These are phyloP conservation scores for Bonnemaisonia californica DNA, from an alignment of 31 red algal genomes.

Conservation along the genomic window DNA sequence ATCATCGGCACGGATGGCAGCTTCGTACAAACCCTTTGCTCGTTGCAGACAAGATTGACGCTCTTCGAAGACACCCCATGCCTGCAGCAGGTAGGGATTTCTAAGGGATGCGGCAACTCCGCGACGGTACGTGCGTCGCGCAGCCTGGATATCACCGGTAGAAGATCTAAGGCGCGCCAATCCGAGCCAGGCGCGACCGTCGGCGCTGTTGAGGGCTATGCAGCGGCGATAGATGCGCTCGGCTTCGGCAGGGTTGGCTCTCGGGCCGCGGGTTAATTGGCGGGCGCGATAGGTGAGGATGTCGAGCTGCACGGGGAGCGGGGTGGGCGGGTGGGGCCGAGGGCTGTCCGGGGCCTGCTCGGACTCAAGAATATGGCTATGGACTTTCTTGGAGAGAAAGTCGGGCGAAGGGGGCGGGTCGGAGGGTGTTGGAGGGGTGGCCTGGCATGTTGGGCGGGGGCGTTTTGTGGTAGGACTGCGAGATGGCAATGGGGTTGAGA, in stretches of 20 bases:
- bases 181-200: slow-evolving; percentile 81
- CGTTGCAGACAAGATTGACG: slow-evolving; percentile 25
- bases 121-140: slow-evolving; percentile 18
- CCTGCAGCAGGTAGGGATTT: slow-evolving; percentile 86
- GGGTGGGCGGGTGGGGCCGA: neutral
- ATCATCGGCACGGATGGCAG: slow-evolving; percentile 47
- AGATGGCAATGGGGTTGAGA: neutral
- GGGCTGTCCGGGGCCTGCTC: slow-evolving; percentile 14
- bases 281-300: slow-evolving; percentile 69
- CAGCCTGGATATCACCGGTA: neutral
- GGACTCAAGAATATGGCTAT: slow-evolving; percentile 6
- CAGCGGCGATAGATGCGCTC: slow-evolving; percentile 46
- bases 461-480: neutral
- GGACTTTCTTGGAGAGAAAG: slow-evolving; percentile 16
- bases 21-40: slow-evolving; percentile 56
- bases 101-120: slow-evolving; percentile 21
- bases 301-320: slow-evolving; percentile 59
- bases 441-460: neutral
- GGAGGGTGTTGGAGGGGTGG: neutral
- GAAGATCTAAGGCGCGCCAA: slow-evolving; percentile 44
- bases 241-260: slow-evolving; percentile 12
- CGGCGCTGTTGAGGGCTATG: slow-evolving; percentile 56
- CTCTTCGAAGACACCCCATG: slow-evolving; percentile 91
- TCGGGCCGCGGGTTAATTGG: neutral
- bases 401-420: neutral